Evolutionary conservation across 2,329 filamentous ascomycete species (phyloP).

Genomic region (Alternaria sp.): DNA sequence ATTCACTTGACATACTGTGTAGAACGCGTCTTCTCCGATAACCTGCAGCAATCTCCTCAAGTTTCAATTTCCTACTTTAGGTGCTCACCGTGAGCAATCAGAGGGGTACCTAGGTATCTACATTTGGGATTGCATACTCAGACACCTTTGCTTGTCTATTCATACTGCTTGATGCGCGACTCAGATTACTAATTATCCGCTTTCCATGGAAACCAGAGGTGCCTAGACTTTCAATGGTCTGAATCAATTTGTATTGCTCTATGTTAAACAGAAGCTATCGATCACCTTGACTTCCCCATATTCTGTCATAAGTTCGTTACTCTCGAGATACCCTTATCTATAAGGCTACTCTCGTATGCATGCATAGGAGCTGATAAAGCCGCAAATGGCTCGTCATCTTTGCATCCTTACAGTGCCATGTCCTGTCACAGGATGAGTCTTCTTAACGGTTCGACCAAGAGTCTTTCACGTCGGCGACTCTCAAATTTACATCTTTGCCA

Average conservation of each 20-base stretch:
- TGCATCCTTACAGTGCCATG: not conserved
- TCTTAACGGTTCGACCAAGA: not conserved
- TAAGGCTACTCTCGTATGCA: not conserved
- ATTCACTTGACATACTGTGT: too few relatives aligned
- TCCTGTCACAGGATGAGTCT: not conserved
- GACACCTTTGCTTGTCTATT: not conserved
- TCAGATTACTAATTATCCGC: not conserved
- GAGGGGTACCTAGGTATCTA: not conserved
- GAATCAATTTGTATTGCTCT: not conserved
- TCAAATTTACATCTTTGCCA: constrained; percentile 3
- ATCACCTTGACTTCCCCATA: not conserved
- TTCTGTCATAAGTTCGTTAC: constrained; percentile 1
- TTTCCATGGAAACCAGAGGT: not conserved
- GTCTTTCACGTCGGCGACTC: not conserved
- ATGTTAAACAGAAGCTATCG: not conserved
- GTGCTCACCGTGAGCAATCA: not conserved
- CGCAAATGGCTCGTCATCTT: not conserved
- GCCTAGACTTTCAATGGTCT: not conserved
- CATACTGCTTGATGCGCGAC: not conserved
- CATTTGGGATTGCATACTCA: not conserved
- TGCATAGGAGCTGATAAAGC: not conserved
- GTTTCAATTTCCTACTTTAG: too few relatives aligned
- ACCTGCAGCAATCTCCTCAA: too few relatives aligned
- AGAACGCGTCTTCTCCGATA: too few relatives aligned
- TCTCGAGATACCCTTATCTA: not conserved